Conservation (phyloP, 352 stramenopile genomes). For the Phytopythium ostracodes region DNA sequence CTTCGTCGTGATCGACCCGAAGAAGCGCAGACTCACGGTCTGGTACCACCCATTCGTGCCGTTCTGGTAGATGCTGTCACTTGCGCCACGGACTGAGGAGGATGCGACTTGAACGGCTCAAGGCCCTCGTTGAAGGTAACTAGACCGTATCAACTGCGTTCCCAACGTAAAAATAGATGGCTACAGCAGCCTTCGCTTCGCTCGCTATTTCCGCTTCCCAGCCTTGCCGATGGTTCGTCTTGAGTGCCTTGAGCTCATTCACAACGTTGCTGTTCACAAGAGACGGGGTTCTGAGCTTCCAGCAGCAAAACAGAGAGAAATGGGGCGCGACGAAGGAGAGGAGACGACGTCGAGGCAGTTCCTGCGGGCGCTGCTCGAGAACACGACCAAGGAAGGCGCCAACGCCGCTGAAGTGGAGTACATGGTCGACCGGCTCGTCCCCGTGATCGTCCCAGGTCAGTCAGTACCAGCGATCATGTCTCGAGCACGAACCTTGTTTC, state of each 20-base stretch:
- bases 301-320: not conserved
- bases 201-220: not conserved
- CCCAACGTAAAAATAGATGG: slow-evolving; percentile 7
- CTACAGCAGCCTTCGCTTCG: not conserved
- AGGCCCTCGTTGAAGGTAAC: not conserved
- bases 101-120: too few species aligned
- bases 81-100: too few species aligned
- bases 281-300: too few species aligned
- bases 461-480: not conserved
- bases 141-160: not conserved
- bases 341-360: slow-evolving; percentile 36
- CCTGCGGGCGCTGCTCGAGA: slow-evolving; percentile 30
- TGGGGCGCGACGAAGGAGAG: slow-evolving; percentile 20
- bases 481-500: too few species aligned
- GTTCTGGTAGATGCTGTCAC: slow-evolving; percentile 33
- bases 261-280: too few species aligned
- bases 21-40: slow-evolving; percentile 63
- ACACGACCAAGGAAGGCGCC: slow-evolving; percentile 21
- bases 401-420: slow-evolving; percentile 40
- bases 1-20: slow-evolving; percentile 62
- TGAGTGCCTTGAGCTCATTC: too few species aligned
- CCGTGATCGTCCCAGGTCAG: slow-evolving; percentile 50
- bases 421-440: slow-evolving; percentile 51
- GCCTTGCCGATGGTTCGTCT: too few species aligned
- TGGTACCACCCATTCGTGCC: slow-evolving; percentile 47